Percentiles rank a stretch among this genome's conserved stretches.
Evolutionary conservation across 176 grass and related monocot genomes (phyloP).

Genomic region (Chloris gayana): DNA sequence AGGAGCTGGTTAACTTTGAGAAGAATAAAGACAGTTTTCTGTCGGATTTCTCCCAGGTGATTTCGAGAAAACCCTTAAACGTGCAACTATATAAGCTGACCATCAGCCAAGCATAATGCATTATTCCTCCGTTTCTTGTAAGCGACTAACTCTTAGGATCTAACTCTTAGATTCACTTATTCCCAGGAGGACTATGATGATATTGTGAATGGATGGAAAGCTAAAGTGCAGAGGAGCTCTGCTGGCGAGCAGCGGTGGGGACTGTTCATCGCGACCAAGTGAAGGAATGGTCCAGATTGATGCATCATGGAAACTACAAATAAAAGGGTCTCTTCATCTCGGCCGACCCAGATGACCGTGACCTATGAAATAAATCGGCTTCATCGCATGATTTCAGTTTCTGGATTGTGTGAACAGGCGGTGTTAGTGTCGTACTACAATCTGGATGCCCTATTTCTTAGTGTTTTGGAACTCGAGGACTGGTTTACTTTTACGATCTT

Average conservation of each 20-base stretch:
- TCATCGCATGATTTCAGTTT: too few species aligned
- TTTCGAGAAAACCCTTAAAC: conserved; percentile 20
- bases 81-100: not conserved
- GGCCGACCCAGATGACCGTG: not conserved
- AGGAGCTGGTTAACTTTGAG: conserved; percentile 69
- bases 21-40: conserved; percentile 81
- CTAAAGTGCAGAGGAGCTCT: conserved; percentile 84
- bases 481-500: too few species aligned
- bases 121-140: not conserved
- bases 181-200: conserved; percentile 84
- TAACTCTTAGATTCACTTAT: conserved; percentile 20
- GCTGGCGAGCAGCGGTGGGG: conserved; percentile 93
- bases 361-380: not conserved
- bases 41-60: conserved; percentile 81
- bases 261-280: conserved; percentile 72
- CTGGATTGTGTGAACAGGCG: too few species aligned
- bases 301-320: not conserved
- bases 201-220: conserved; percentile 89
- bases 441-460: too few species aligned
- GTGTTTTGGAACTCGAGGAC: too few species aligned
- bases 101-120: not conserved
- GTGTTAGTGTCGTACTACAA: too few species aligned
- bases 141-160: too few species aligned
- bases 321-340: not conserved
- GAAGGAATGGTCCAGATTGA: not conserved